A percentile compares a stretch with the other conserved stretches of the same genome.
phyloP scores from a whole-genome alignment of 305 asterid species.

The Fraxinus velutina region DNA sequence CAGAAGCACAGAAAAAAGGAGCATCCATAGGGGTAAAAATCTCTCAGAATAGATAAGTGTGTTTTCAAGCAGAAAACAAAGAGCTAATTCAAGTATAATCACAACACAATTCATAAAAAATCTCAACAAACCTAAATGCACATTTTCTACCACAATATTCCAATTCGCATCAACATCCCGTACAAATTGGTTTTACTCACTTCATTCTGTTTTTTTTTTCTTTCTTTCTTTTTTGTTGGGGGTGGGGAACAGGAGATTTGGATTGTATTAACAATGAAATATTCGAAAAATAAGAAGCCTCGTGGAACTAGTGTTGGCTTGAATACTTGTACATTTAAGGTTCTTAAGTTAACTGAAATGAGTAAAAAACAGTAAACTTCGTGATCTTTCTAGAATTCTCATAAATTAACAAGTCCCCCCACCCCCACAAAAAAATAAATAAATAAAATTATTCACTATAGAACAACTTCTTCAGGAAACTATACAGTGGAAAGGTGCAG shows the following conservation, averaged over 20 bases:
- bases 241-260: not conserved
- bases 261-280: not conserved
- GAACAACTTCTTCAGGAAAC: not conserved
- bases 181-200: not conserved
- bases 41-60: not conserved
- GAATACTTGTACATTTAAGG: not conserved
- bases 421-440: not conserved
- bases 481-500: not conserved
- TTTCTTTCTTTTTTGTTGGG: not conserved
- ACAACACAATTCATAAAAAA: not conserved
- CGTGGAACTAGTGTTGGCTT: not conserved
- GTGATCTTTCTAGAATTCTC: not conserved
- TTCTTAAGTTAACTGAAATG: not conserved
- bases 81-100: not conserved
- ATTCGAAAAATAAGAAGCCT: not conserved
- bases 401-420: not conserved
- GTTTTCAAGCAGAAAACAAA: not conserved
- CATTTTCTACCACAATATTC: not conserved
- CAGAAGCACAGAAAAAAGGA: not conserved
- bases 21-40: not conserved
- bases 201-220: not conserved
- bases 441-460: not conserved
- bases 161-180: not conserved
- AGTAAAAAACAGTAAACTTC: not conserved
- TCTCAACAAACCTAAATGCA: not conserved